These are phyloP conservation scores for Penicillium sp. DNA, from an alignment of 2,329 filamentous ascomycete species.

Conservation along the genomic window DNA sequence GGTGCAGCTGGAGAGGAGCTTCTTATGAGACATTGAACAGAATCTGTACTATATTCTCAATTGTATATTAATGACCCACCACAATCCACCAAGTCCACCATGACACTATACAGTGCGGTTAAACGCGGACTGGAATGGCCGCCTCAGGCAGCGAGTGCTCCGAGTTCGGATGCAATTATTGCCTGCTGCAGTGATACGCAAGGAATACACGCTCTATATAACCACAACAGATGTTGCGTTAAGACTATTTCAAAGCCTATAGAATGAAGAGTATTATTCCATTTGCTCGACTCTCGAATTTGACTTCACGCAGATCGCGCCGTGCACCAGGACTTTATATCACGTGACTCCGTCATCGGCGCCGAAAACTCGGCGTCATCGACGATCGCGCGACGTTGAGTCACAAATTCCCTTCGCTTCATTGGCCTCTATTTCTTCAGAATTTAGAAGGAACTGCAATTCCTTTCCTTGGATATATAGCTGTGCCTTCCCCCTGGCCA, in stretches of 20 bases:
- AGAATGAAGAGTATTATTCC: neutral
- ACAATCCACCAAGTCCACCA: neutral
- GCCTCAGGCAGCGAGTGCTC: slow-evolving; percentile 8
- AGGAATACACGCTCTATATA: neutral
- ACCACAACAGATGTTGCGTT: neutral
- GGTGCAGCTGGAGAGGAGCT: slow-evolving; percentile 37
- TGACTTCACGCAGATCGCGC: neutral
- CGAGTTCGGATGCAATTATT: slow-evolving; percentile 12
- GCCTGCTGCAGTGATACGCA: neutral
- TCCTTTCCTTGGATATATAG: neutral
- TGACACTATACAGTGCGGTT: slow-evolving; percentile 12
- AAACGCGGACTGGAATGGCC: slow-evolving; percentile 6
- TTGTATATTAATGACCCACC: slow-evolving; percentile 8
- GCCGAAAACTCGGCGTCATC: slow-evolving; percentile 26
- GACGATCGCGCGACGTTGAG: slow-evolving; percentile 18
- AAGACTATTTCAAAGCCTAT: neutral
- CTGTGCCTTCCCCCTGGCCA: slow-evolving; percentile 1
- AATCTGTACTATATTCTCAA: neutral
- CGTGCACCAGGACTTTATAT: neutral
- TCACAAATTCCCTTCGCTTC: slow-evolving; percentile 22
- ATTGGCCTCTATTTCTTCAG: slow-evolving; percentile 14
- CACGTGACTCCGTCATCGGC: slow-evolving; percentile 30
- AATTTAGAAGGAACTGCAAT: neutral
- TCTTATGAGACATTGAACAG: slow-evolving; percentile 28
- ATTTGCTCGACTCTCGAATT: neutral